Percentiles rank a stretch among this genome's conserved stretches.
Evolutionary conservation across 352 stramenopile species (phyloP).

Genomic region (Phytophthora hibernalis): DNA sequence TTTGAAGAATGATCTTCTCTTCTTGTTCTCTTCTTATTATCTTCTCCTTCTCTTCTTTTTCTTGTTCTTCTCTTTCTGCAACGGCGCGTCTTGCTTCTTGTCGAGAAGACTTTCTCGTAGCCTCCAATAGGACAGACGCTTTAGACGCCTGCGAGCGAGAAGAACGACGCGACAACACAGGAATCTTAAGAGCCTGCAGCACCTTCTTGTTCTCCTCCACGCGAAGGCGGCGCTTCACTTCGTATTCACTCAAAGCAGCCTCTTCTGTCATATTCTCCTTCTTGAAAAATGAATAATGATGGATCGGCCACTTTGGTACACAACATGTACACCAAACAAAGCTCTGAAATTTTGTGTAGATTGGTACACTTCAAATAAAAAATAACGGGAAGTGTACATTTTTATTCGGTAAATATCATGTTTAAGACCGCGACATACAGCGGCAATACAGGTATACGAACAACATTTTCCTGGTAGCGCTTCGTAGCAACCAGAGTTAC

Average conservation of each 20-base stretch:
- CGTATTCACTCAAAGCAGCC: slow-evolving; percentile 14
- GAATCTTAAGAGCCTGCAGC: slow-evolving; percentile 22
- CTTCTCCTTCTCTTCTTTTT: not conserved
- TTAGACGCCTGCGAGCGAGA: slow-evolving; percentile 8
- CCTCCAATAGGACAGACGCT: slow-evolving; percentile 12
- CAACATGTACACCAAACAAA: slow-evolving; percentile 2
- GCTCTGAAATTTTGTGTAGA: too few relatives aligned
- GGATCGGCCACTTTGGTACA: slow-evolving; percentile 5
- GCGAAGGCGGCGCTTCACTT: slow-evolving; percentile 27
- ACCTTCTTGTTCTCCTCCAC: slow-evolving; percentile 32
- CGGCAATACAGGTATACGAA: too few relatives aligned
- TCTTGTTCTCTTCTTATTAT: slow-evolving; percentile 1
- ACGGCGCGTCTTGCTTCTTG: slow-evolving; percentile 11
- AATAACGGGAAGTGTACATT: too few relatives aligned
- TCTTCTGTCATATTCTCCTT: slow-evolving; percentile 5
- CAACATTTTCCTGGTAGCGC: too few relatives aligned
- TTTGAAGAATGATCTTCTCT: not conserved
- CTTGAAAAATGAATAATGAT: slow-evolving; percentile 8
- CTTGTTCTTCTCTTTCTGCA: slow-evolving; percentile 9
- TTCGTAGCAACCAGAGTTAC: too few relatives aligned
- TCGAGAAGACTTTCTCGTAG: slow-evolving; percentile 49
- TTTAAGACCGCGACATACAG: too few relatives aligned
- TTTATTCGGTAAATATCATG: too few relatives aligned
- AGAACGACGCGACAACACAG: slow-evolving; percentile 3
- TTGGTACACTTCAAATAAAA: too few relatives aligned